Evolutionary conservation across 1,284 basidiomycete genomes (phyloP), one percentile per base, ranked within the genome.

Genomic region (Papiliotrema fonsecae): DNA sequence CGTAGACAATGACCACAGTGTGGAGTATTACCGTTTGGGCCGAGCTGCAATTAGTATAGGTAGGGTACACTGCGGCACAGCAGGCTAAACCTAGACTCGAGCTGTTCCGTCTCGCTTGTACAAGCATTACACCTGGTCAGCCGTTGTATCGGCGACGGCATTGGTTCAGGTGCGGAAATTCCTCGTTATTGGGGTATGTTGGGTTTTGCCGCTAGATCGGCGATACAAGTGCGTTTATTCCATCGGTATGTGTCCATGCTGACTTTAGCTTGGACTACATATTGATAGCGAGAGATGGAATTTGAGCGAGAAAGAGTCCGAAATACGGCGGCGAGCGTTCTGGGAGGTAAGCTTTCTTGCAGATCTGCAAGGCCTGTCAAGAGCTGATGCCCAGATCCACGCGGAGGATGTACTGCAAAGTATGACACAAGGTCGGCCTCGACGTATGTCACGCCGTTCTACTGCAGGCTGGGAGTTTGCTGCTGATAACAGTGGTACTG

Each of bases 271-370:
- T 21, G 36, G 36, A 37, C 19, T 37, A 18, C 36, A 37, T 21
- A 9, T 37, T 19, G 36, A 37, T 19, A 18, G 36, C 11, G 13
- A 37, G 13, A 13, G 19, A 19, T 37, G 36, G 36, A 18, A 18
- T 37, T 18, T 37, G 36, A 37, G 36, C 36, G 36, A 37, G 11
- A 37, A 19, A 7, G 36, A 37, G 18, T 14, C 36, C 11, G 36
- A 9, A 11, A 18, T 14, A 11, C 11, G 36, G 19, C 36, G 19
- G 19, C 11, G 18, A 21, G 36, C 19, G 13, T 37, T 37, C 36
- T 37, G 36, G 36, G 36, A 37, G 36, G 36, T 37, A 18, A 37
- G 36, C 19, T n/a, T n/a, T n/a, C n/a, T n/a, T n/a, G n/a, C n/a
- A 9, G 36, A 37, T 11, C 11, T 11, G 36, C 11, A 21, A 19